Base-by-base conservation (phyloP, 2,329 filamentous ascomycete species). In the Biscogniauxia sp. region DNA sequence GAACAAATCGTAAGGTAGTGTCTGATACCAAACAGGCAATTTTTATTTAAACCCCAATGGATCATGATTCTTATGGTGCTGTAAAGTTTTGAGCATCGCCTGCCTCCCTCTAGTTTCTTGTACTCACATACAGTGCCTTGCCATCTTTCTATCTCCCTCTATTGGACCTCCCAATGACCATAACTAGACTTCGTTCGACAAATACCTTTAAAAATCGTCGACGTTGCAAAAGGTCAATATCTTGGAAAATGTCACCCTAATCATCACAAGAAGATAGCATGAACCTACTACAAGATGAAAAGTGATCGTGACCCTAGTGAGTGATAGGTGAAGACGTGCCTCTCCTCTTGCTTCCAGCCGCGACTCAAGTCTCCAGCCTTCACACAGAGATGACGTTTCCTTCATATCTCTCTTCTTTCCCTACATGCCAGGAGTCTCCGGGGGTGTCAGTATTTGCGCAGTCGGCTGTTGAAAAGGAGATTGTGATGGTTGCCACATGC, bases 21-120 rank as follows among this genome's bases (percentile, higher is more conserved):
- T 65, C 64, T 64, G 68, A 71, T 73, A 71, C 64, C 67, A 68
- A 52, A 64, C 61, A 63, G 62, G 67, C 61, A 68, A 58, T 54
- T 66, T 57, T 56, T 25, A 60, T 51, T 56, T 25, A 53, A 57
- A 53, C 23, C 37, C 32, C 19, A 49, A 49, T 20, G 26, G 8
- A 41, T 25, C 20, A 37, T 55, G 49, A 13, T 25, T 25, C 4
- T 45, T 45, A 17, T 45, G 37, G 17, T 45, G 37, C 37, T 45
- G 37, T 45, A 45, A 11, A 45, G 13, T 17, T 45, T 45, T n/a
- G 37, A 45, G 37, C n/a, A 45, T n/a, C n/a, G n/a, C n/a, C 17
- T 45, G 5, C 11, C 37, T 45, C 37, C 17, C 37, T 20, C 19
- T 52, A 23, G 7, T 52, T 5, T 17, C 51, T 23, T 20, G 23